A percentile compares a stretch with the other conserved stretches of the same genome.
phyloP scores from a whole-genome alignment of 257 asterid species.

The Linaria vulgaris region DNA sequence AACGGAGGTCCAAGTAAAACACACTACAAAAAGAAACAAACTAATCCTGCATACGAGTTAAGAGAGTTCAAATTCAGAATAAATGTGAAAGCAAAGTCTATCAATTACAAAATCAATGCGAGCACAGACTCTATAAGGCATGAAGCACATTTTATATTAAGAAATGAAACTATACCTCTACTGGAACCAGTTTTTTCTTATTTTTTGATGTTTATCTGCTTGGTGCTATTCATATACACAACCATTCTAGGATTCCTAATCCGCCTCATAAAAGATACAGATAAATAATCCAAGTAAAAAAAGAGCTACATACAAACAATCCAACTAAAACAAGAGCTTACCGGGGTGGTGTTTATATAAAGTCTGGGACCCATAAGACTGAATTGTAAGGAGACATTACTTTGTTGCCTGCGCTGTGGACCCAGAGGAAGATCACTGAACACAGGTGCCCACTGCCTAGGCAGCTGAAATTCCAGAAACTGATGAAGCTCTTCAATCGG shows the following conservation, averaged over 20 bases:
- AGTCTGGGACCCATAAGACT: slow-evolving; percentile 96
- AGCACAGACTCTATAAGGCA: neutral
- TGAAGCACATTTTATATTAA: neutral
- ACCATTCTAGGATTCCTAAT: slow-evolving; percentile 4
- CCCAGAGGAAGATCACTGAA: slow-evolving; percentile 96
- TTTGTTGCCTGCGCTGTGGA: slow-evolving; percentile 83
- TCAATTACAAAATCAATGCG: neutral
- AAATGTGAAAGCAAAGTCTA: neutral
- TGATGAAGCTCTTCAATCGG: slow-evolving; percentile 99
- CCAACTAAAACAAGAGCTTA: slow-evolving; percentile 33
- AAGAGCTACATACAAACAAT: slow-evolving; percentile 18
- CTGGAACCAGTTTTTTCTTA: too few relatives aligned
- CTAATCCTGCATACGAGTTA: too few relatives aligned
- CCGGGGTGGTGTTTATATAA: slow-evolving; percentile 67
- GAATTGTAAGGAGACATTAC: slow-evolving; percentile 77
- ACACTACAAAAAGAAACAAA: too few relatives aligned
- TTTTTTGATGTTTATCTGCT: slow-evolving; percentile 10
- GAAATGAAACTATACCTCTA: slow-evolving; percentile 11
- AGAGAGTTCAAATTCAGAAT: too few relatives aligned
- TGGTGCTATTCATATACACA: slow-evolving; percentile 19
- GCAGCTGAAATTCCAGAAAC: slow-evolving; percentile 96
- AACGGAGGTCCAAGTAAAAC: too few relatives aligned
- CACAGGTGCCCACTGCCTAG: slow-evolving; percentile 98
- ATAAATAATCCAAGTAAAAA: neutral
- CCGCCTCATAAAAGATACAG: slow-evolving; percentile 1